phyloP scores from a whole-genome alignment of 345 rosid genomes.

The Heritiera littoralis region DNA sequence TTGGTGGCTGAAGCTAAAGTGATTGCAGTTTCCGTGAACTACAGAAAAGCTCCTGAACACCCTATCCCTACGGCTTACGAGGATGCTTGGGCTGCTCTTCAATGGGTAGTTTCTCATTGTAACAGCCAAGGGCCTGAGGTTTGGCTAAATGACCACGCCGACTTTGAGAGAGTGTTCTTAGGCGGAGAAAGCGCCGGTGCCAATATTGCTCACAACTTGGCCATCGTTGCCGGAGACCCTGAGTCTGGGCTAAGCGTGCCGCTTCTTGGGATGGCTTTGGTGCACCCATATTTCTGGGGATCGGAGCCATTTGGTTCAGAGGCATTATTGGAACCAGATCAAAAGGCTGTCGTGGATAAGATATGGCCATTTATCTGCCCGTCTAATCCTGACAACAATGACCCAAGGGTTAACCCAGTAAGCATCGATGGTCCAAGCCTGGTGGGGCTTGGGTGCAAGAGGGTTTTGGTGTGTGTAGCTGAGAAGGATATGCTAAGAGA shows the following conservation, averaged over 20 bases:
- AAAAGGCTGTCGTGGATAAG: constrained; percentile 29
- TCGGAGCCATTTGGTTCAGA: constrained; percentile 53
- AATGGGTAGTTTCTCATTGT: constrained; percentile 41
- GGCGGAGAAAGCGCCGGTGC: constrained; percentile 55
- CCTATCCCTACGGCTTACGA: constrained; percentile 48
- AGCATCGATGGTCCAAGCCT: constrained; percentile 43
- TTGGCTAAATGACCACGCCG: constrained; percentile 43
- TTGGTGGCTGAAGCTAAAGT: constrained; percentile 41
- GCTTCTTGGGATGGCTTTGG: constrained; percentile 39
- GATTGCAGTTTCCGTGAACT: constrained; percentile 43
- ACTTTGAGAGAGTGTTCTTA: constrained; percentile 37
- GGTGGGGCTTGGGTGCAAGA: constrained; percentile 39
- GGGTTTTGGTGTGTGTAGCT: constrained; percentile 53
- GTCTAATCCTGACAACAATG: constrained; percentile 46
- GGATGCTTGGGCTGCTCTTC: constrained; percentile 51
- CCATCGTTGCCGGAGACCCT: constrained; percentile 39
- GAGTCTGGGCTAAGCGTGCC: constrained; percentile 25
- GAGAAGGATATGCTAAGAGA: constrained; percentile 53
- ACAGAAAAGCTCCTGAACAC: constrained; percentile 50
- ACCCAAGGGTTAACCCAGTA: constrained; percentile 58
- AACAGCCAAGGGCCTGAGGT: constrained; percentile 32
- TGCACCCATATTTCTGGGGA: constrained; percentile 55
- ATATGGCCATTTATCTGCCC: constrained; percentile 56
- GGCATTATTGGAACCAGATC: constrained; percentile 22
- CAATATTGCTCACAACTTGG: constrained; percentile 53